Evolutionary conservation across 768 basidiomycete species (phyloP), one percentile per base, ranked within the genome.

Genomic region (Phlegmacium glaucopus): DNA sequence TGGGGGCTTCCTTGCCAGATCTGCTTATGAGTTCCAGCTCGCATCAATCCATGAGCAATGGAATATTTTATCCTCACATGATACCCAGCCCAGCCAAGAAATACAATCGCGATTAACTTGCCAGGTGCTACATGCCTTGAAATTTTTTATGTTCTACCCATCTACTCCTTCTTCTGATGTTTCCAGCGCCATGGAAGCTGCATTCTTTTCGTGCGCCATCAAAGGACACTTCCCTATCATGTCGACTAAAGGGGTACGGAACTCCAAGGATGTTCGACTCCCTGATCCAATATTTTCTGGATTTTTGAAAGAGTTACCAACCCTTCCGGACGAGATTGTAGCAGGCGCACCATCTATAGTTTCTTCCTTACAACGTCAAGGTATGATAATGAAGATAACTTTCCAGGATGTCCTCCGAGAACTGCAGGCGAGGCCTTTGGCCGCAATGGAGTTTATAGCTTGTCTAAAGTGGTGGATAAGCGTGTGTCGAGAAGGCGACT

Each of bases 101-200:
- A 51, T 79, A 16, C 71, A 73, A 42, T 57, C 64, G 13, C 75
- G 78, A 70, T 63, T 94, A 9, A 74, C 74, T 17, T 64, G 66
- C 18, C 78, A 86, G 12, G 84, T 82, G 11, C 65, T 92, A 13
- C 95, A 97, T 56, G 78, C 85, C 5, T 72, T 96, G 43, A 82
- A 80, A 49, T 96, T 96, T 70, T 97, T 96, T 72, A 87, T 90
- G 2, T 97, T 92, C 65, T 79, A 83, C 53, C 70, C 77, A 2
- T 95, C 95, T 0, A 95, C 95, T 0, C 95, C 95, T 1, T 91
- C 89, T 0, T 62, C 80, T 1, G 79, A 88, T 39, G 89, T 97
- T 26, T 84, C 90, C 0, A 68, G 65, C 9, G 64, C 80, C 12
- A 76, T 94, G 48, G 86, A 92, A 61, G 67, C 73, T 1, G 83